phyloP scores from a whole-genome alignment of 2,329 filamentous ascomycete genomes.

The Hymenoscyphus infarciens region DNA sequence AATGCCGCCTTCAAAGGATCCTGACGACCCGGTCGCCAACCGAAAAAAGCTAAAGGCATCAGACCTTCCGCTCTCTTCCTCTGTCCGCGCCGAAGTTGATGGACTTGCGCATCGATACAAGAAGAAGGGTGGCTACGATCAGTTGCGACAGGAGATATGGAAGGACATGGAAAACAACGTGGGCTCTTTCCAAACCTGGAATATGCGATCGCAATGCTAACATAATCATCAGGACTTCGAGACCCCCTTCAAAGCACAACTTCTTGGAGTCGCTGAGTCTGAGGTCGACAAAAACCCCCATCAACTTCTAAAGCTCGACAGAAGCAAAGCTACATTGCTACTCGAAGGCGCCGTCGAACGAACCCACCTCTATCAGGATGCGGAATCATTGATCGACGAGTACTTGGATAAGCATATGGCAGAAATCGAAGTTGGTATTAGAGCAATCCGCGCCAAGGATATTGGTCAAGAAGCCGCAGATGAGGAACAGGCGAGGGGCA shows the following conservation, averaged over 20 bases:
- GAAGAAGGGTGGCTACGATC: constrained; percentile 81
- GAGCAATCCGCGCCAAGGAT: constrained; percentile 63
- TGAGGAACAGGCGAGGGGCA: constrained; percentile 60
- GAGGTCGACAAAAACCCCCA: constrained; percentile 73
- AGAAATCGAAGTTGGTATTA: constrained; percentile 66
- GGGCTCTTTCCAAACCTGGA: constrained; percentile 24
- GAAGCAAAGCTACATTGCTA: constrained; percentile 68
- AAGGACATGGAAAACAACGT: constrained; percentile 70
- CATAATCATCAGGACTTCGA: constrained; percentile 58
- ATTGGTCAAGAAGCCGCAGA: constrained; percentile 67
- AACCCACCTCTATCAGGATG: constrained; percentile 70
- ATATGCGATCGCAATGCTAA: constrained; percentile 9
- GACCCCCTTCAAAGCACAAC: constrained; percentile 59
- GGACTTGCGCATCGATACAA: constrained; percentile 76
- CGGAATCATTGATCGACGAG: constrained; percentile 62
- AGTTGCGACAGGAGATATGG: constrained; percentile 72
- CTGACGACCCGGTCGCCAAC: constrained; percentile 14
- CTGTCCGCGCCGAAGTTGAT: constrained; percentile 72
- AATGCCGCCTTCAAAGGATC: constrained; percentile 15
- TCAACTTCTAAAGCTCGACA: constrained; percentile 68
- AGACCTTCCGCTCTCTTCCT: constrained; percentile 69
- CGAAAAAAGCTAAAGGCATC: constrained; percentile 63
- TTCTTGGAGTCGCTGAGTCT: constrained; percentile 66
- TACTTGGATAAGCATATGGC: constrained; percentile 60
- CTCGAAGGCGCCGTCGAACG: constrained; percentile 77